Base-by-base conservation (phyloP, 1,284 basidiomycete species). In the Athelia psychrophila region DNA sequence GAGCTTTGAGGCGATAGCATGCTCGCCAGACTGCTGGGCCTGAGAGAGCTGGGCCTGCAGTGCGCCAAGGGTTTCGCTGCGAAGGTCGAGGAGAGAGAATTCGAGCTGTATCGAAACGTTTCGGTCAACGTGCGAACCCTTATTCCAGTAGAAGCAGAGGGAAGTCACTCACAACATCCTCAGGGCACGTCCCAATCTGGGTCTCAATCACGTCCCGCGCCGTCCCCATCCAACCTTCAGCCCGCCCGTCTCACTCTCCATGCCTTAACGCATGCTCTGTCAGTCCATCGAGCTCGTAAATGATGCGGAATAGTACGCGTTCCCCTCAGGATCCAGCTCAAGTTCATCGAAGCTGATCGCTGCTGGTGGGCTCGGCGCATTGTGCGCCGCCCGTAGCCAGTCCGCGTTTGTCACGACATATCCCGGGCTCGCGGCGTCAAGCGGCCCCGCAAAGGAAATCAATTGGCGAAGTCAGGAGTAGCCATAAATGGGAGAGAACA, bases 221-320 rank as follows among this genome's bases (percentile, higher is more conserved):
- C n/a, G n/a, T n/a, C n/a, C n/a, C n/a, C n/a, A n/a, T n/a, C n/a
- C n/a, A n/a, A n/a, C n/a, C n/a, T n/a, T n/a, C n/a, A n/a, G n/a
- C n/a, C n/a, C n/a, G n/a, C n/a, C n/a, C n/a, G n/a, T 35, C 33
- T n/a, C 33, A 35, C 32, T 76, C 64, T 6, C 90, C 91, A 67
- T 98, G 95, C 54, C 78, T 80, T n/a, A 96, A 79, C 3, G 94
- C 87, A 56, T 78, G 72, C 47, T 77, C 70, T 63, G 93, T 91
- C 57, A 98, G 71, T 2, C 94, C 94, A 66, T 97, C 95, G 32
- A 98, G 77, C 70, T 98, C 95, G 68, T 94, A 95, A 47, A 98
- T 72, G 27, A 81, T 77, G 15, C 86, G 63, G 96, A 96, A 63
- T 97, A 95, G 69, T 95, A 98, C 13, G 93, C 93, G 84, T 88